phyloP scores from a whole-genome alignment of 495 filamentous ascomycete genomes.

The Lophiotrema nucula region DNA sequence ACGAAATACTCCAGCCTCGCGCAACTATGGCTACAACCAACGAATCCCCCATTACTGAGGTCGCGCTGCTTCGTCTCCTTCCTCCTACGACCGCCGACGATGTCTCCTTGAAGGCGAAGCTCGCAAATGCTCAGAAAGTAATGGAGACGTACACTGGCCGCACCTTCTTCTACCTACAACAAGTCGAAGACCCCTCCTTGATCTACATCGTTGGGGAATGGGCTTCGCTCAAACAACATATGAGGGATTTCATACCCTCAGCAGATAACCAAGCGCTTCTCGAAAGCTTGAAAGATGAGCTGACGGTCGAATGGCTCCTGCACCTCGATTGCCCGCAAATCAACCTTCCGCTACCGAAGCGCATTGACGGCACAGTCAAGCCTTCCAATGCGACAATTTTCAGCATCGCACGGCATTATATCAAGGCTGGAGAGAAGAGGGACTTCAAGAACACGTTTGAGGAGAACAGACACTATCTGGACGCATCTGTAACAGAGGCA shows the following conservation, averaged over 20 bases:
- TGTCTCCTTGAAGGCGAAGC: slow-evolving; percentile 4
- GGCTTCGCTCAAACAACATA: slow-evolving; percentile 16
- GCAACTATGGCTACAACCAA: background rate
- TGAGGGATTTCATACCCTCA: slow-evolving; percentile 15
- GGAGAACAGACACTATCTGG: slow-evolving; percentile 12
- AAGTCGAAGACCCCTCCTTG: slow-evolving; percentile 19
- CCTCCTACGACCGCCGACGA: slow-evolving; percentile 6
- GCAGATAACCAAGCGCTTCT: slow-evolving; percentile 45
- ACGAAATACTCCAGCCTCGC: too few relatives aligned
- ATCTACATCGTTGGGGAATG: slow-evolving; percentile 32
- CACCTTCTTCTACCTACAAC: slow-evolving; percentile 27
- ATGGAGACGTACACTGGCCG: slow-evolving; percentile 16
- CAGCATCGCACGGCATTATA: slow-evolving; percentile 46
- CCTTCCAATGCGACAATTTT: slow-evolving; percentile 43
- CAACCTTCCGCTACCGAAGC: slow-evolving; percentile 20
- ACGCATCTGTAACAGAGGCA: slow-evolving; percentile 44
- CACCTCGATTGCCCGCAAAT: slow-evolving; percentile 36
- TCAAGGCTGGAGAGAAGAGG: slow-evolving; percentile 44
- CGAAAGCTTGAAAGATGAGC: slow-evolving; percentile 44
- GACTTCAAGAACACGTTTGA: slow-evolving; percentile 39
- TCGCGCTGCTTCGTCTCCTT: slow-evolving; percentile 24
- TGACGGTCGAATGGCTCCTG: slow-evolving; percentile 45
- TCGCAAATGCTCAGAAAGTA: slow-evolving; percentile 6
- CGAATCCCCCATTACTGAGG: slow-evolving; percentile 13
- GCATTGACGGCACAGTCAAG: slow-evolving; percentile 7